Percentiles rank a stretch among this genome's conserved stretches.
phyloP scores from a whole-genome alignment of 2,329 filamentous ascomycete genomes.

The Trichophyton simii region DNA sequence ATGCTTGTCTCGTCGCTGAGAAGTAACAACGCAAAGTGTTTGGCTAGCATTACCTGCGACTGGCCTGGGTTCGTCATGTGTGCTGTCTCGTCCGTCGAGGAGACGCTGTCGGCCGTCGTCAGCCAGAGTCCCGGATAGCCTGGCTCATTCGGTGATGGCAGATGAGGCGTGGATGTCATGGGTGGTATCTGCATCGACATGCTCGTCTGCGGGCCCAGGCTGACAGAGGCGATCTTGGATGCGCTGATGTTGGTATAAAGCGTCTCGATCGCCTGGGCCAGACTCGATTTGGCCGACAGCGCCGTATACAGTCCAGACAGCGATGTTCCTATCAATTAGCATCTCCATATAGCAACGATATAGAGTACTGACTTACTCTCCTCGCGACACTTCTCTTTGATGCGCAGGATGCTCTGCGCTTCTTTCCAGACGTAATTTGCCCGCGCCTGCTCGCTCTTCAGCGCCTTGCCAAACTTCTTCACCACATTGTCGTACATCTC shows the following conservation, averaged over 20 bases:
- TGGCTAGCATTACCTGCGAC: slow-evolving; percentile 50
- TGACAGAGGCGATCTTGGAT: slow-evolving; percentile 74
- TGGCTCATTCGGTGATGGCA: slow-evolving; percentile 56
- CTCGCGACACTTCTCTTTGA: slow-evolving; percentile 73
- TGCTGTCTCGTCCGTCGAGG: slow-evolving; percentile 51
- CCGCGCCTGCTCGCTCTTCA: slow-evolving; percentile 84
- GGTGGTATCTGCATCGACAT: slow-evolving; percentile 53
- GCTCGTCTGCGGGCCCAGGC: slow-evolving; percentile 52
- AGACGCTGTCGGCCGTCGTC: slow-evolving; percentile 71
- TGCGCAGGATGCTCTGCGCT: slow-evolving; percentile 63
- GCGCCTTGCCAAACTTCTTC: slow-evolving; percentile 81
- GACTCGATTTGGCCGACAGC: slow-evolving; percentile 50
- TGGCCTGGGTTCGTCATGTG: slow-evolving; percentile 46
- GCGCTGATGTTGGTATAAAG: slow-evolving; percentile 69
- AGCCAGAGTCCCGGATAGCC: slow-evolving; percentile 68
- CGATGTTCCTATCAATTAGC: slow-evolving; percentile 21
- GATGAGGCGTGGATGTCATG: slow-evolving; percentile 55
- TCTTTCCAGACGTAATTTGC: slow-evolving; percentile 87
- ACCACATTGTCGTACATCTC: slow-evolving; percentile 83
- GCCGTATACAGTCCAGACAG: slow-evolving; percentile 30
- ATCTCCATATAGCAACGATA: background rate
- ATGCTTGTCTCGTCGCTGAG: slow-evolving; percentile 73
- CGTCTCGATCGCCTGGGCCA: slow-evolving; percentile 71
- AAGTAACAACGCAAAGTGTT: slow-evolving; percentile 75
- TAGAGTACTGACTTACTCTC: slow-evolving; percentile 20